Evolutionary conservation across 169 alveolate genomes (phyloP).

Genomic region (Plasmodium vivax): DNA sequence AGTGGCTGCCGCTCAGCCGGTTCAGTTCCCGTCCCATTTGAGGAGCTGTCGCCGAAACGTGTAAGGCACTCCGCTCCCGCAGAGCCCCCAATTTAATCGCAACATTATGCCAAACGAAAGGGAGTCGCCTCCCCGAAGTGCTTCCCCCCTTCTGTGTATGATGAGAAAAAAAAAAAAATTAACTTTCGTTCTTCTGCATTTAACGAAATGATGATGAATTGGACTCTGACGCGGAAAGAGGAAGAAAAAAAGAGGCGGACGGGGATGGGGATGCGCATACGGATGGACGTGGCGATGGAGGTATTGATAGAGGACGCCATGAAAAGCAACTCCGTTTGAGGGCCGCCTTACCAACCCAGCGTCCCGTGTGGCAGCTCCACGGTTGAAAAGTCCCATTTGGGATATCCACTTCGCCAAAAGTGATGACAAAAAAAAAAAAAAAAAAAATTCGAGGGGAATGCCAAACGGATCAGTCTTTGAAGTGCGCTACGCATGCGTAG

Average conservation of each 20-base stretch:
- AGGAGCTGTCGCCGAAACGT: neutral
- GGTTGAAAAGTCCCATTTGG: neutral
- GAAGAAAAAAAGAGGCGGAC: neutral
- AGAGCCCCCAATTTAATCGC: neutral
- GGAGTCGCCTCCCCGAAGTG: neutral
- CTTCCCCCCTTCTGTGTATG: constrained; percentile 13
- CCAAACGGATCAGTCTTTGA: no score
- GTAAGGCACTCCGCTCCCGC: neutral
- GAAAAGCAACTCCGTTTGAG: neutral
- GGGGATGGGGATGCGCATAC: neutral
- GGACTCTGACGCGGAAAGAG: constrained; percentile 22
- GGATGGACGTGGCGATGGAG: neutral
- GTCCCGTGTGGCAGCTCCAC: neutral
- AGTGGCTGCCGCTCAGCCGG: neutral
- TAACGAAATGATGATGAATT: constrained; percentile 37
- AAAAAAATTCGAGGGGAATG: no score
- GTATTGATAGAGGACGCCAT: neutral
- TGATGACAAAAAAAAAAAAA: neutral
- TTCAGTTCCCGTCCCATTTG: neutral
- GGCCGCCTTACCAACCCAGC: neutral
- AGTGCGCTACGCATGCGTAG: no score
- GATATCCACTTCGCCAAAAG: neutral
- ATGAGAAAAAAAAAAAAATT: constrained; percentile 28
- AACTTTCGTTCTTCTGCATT: constrained; percentile 61
- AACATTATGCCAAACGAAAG: neutral